Base-by-base conservation (phyloP, 2,329 filamentous ascomycete genomes). In the Pseudogymnoascus sp. region DNA sequence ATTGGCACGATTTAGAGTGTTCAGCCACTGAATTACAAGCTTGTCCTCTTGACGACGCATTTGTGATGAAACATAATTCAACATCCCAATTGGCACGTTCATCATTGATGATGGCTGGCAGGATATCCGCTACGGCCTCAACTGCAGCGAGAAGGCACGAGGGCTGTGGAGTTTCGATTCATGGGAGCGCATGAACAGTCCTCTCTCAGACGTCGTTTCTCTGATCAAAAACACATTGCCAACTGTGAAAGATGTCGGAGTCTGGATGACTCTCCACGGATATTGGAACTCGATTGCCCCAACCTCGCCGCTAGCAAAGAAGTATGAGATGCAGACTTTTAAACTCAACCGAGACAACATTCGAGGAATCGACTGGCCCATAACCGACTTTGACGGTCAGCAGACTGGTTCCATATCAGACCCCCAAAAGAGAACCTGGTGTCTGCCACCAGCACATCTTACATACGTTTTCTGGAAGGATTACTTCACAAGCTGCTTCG, bases 71-170 rank as follows among this genome's bases (percentile, higher is more conserved):
- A n/a, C n/a, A n/a, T n/a, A n/a, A n/a, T 52, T 62, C 29, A 59
- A 59, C 25, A 9, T 59, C 37, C 61, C 61, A 42, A 40, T 62
- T 33, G 61, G 61, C 25, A 62, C 35, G 45, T 62, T 62, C 61
- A 62, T 62, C 61, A 62, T 62, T 35, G 61, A 62, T 59, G 61
- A 62, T 59, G 61, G 48, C 55, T 62, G 61, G 61, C 61, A 62
- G 42, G 61, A 62, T 36, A 59, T 62, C 59, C 61, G 61, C 31
- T 59, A 59, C 35, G 13, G 35, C 12, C 35, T 36, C 35, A 36
- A 36, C 35, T 10, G 35, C 35, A 36, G 35, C 35, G 35, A 36
- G 35, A 36, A 36, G 35, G n/a, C 35, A 36, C 61, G 52, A 29
- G 61, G 48, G 5, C 37, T 62, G 33, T 62, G 61, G 61, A 45